A percentile compares a stretch with the other conserved stretches of the same genome.
These are phyloP conservation scores for Ascochyta rabiei DNA, from an alignment of 2,329 filamentous ascomycete genomes.

Conservation along the genomic window DNA sequence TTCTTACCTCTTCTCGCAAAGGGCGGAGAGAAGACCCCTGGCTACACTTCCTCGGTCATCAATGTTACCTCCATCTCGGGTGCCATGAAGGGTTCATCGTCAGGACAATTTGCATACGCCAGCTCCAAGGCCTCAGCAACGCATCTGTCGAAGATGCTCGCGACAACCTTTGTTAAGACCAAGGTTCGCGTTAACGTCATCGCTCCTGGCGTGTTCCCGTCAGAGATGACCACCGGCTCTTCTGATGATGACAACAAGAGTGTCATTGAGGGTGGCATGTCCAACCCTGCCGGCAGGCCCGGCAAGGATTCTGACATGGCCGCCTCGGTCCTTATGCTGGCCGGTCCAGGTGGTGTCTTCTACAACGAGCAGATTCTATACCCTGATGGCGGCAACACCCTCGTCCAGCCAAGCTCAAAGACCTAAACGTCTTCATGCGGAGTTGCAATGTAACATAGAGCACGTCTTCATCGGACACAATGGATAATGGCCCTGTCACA, in stretches of 20 bases:
- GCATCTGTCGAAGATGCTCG: slow-evolving; percentile 55
- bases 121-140: slow-evolving; percentile 57
- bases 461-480: background rate
- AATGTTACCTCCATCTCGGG: slow-evolving; percentile 61
- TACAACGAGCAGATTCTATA: slow-evolving; percentile 62
- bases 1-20: slow-evolving; percentile 62
- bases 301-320: slow-evolving; percentile 54
- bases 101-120: slow-evolving; percentile 61
- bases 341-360: slow-evolving; percentile 58
- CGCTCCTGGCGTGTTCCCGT: slow-evolving; percentile 53
- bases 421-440: background rate
- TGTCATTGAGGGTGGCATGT: slow-evolving; percentile 48
- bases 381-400: slow-evolving; percentile 52
- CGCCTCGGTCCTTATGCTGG: slow-evolving; percentile 58
- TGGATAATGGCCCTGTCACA: background rate
- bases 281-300: slow-evolving; percentile 51
- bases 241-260: slow-evolving; percentile 57
- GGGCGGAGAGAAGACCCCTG: slow-evolving; percentile 53
- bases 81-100: slow-evolving; percentile 55
- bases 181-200: slow-evolving; percentile 54
- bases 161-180: slow-evolving; percentile 51
- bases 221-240: slow-evolving; percentile 56
- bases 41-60: slow-evolving; percentile 58
- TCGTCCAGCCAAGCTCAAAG: slow-evolving; percentile 18
- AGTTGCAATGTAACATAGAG: background rate